These are phyloP conservation scores for Cicer judaicum DNA, from an alignment of 306 rosid species.

Conservation along the genomic window DNA sequence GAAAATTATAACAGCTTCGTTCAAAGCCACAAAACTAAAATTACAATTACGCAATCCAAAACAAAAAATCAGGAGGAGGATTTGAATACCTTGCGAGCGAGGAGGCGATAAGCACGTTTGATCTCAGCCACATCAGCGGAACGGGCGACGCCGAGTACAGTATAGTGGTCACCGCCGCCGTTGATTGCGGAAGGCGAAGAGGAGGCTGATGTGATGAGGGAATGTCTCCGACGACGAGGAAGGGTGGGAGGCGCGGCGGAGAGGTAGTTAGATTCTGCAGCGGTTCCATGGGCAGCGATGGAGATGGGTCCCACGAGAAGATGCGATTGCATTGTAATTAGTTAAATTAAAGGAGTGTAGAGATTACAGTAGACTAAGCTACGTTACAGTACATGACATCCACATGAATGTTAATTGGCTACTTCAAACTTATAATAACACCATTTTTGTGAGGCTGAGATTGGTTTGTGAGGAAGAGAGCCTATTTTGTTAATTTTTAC, in stretches of 20 bases:
- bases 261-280: constrained; percentile 43
- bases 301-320: constrained; percentile 69
- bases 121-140: constrained; percentile 65
- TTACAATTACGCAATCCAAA: background rate
- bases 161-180: constrained; percentile 66
- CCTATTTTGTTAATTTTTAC: too few relatives aligned
- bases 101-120: constrained; percentile 90
- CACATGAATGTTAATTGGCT: too few relatives aligned
- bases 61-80: background rate
- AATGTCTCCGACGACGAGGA: constrained; percentile 37
- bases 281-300: constrained; percentile 40
- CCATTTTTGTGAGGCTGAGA: background rate
- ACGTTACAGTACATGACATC: too few relatives aligned
- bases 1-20: constrained; percentile 1
- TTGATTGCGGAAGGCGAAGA: constrained; percentile 52
- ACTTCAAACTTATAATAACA: background rate
- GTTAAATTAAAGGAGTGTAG: background rate
- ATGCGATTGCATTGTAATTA: constrained; percentile 61
- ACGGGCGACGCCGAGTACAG: constrained; percentile 65
- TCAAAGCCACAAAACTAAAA: background rate
- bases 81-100: constrained; percentile 73
- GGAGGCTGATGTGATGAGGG: constrained; percentile 45
- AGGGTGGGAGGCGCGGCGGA: constrained; percentile 39
- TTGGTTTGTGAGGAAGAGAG: too few relatives aligned
- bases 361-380: too few relatives aligned